Evolutionary conservation across 1,284 basidiomycete genomes (phyloP), one percentile per base, ranked within the genome.

Genomic region (Porodaedalea pini): DNA sequence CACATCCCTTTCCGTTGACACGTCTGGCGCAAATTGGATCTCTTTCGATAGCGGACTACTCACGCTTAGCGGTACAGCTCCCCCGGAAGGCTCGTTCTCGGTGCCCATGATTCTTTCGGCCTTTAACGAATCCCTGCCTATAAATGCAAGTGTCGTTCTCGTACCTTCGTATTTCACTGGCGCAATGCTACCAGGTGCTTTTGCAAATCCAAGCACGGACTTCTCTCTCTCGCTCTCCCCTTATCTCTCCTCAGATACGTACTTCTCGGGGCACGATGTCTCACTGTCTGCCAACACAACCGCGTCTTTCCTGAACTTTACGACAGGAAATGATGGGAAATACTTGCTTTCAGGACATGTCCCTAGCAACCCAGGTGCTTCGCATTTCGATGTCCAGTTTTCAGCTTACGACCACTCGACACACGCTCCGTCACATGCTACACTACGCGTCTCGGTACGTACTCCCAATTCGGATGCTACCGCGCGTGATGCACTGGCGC

Each of bases 391-490:
- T 2, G 72, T 85, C 51, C 79, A 78, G 4, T 86, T 90, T 63
- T 82, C 83, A 4, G 82, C 84, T 1, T 86, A 83, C 68, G 86
- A 85, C 40, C 73, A 69, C 47, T 59, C 77, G 25, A 89, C 85
- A 2, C 86, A 86, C 64, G 87, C 88, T 6, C 86, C 81, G 0
- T 92, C 88, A 10, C 83, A 86, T 64, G 73, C 83, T 1, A 77
- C 66, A 45, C 73, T 90, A n/a, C 69, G 75, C 0, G 71, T 91
- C 47, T 75, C 78, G 31, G 72, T 85, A 25, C 72, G 76, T 2
- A 66, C 27, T 19, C 23, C 74, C 57, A 63, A 70, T 39, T 62
- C 70, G 51, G 66, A 71, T 54, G 60, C 56, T 21, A 64, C 72
- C 65, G 61, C 71, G 29, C 47, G 71, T 1, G 50, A 47, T n/a